These are phyloP conservation scores for Aspergillus funiculosus DNA, from an alignment of 495 filamentous ascomycete species.

Conservation along the genomic window DNA sequence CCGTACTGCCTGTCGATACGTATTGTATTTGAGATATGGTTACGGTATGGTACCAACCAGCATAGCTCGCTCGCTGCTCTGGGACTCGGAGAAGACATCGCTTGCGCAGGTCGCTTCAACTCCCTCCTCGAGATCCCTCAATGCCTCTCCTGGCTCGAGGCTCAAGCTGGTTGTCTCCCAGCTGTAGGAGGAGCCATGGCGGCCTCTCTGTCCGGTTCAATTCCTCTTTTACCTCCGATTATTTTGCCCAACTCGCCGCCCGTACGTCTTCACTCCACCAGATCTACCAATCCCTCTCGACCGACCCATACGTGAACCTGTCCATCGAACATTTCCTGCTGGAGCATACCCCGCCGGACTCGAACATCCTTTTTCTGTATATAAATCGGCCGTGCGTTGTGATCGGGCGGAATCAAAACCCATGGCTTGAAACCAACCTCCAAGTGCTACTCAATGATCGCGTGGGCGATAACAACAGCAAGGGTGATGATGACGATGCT, in stretches of 20 bases:
- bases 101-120: neutral
- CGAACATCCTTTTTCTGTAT: conserved; percentile 80
- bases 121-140: conserved; percentile 8
- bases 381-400: conserved; percentile 79
- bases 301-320: conserved; percentile 84
- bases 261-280: conserved; percentile 49
- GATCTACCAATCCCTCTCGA: conserved; percentile 70
- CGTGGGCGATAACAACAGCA: conserved; percentile 7
- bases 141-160: conserved; percentile 22
- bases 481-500: conserved; percentile 30
- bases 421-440: conserved; percentile 87
- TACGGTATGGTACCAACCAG: conserved; percentile 1
- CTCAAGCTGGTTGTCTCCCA: conserved; percentile 26
- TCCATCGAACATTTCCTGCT: conserved; percentile 92
- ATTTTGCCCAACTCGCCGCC: conserved; percentile 40
- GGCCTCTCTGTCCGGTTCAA: conserved; percentile 24
- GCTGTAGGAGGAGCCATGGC: neutral
- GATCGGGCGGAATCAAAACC: conserved; percentile 95
- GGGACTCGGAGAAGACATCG: neutral
- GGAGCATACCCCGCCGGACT: conserved; percentile 59
- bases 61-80: too few relatives aligned
- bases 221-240: conserved; percentile 31
- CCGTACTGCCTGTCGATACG: too few relatives aligned
- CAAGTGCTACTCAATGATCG: conserved; percentile 44
- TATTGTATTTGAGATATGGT: too few relatives aligned